phyloP scores from a whole-genome alignment of 2,329 filamentous ascomycete genomes.

The Didymellaceae sp. region DNA sequence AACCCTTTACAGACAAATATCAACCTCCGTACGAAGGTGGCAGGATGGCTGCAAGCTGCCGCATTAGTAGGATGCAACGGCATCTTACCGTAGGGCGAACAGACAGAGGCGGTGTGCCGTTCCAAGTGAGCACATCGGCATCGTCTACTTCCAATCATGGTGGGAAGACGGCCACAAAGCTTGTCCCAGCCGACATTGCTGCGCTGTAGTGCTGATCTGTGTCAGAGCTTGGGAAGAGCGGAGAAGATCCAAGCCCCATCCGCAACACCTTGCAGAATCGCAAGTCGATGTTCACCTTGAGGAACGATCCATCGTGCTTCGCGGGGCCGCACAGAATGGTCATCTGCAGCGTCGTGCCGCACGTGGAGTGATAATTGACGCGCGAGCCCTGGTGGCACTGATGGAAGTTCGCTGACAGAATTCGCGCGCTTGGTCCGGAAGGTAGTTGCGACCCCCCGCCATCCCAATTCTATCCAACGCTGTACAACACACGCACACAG shows the following conservation, averaged over 20 bases:
- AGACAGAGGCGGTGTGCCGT: slow-evolving; percentile 10
- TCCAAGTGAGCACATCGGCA: not conserved
- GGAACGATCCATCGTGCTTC: slow-evolving; percentile 1
- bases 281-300: slow-evolving; percentile 4
- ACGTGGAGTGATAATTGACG: slow-evolving; percentile 11
- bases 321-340: slow-evolving; percentile 10
- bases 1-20: too few relatives aligned
- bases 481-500: slow-evolving; percentile 20
- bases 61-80: not conserved
- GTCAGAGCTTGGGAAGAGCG: too few relatives aligned
- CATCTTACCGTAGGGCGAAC: not conserved
- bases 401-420: slow-evolving; percentile 6
- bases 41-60: not conserved
- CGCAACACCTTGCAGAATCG: not conserved
- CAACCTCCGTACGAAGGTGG: too few relatives aligned
- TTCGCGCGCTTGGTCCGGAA: slow-evolving; percentile 10
- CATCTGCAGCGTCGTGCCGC: slow-evolving; percentile 11
- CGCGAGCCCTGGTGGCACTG: slow-evolving; percentile 3
- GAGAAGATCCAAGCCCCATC: slow-evolving; percentile 7
- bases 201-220: slow-evolving; percentile 8
- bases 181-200: slow-evolving; percentile 1
- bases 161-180: not conserved
- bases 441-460: slow-evolving; percentile 9
- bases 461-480: slow-evolving; percentile 12
- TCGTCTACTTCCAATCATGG: slow-evolving; percentile 1